phyloP scores from a whole-genome alignment of 176 grass and related monocot genomes.

The Zoysia pacifica region DNA sequence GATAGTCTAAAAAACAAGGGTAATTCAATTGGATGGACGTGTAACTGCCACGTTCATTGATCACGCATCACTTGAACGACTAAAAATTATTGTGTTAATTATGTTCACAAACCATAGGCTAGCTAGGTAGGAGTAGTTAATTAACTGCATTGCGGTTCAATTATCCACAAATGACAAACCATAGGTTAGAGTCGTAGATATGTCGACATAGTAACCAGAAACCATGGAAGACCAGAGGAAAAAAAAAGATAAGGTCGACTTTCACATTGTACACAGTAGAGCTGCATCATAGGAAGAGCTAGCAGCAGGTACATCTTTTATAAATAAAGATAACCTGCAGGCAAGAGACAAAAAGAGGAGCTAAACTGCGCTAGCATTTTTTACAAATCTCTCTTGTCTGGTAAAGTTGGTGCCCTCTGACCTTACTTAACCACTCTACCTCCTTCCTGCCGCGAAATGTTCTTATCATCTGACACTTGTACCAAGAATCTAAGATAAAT shows the following conservation, averaged over 20 bases:
- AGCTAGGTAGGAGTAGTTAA: background rate
- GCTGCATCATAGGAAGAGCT: background rate
- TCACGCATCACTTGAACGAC: constrained; percentile 20
- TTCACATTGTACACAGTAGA: background rate
- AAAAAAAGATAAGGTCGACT: background rate
- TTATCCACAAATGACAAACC: background rate
- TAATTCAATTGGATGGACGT: constrained; percentile 1
- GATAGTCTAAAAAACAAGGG: too few species aligned
- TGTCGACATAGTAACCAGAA: background rate
- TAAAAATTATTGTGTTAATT: background rate
- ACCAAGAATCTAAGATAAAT: constrained; percentile 38
- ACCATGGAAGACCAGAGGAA: background rate
- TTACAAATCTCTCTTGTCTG: constrained; percentile 33
- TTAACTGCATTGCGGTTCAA: constrained; percentile 22
- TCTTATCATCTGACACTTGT: constrained; percentile 35
- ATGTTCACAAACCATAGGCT: background rate
- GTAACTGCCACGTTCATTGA: constrained; percentile 31
- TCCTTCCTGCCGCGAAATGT: background rate
- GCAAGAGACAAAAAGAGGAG: constrained; percentile 40
- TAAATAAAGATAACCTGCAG: background rate
- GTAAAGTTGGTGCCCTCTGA: constrained; percentile 40
- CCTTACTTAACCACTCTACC: constrained; percentile 25
- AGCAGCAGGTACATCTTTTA: constrained; percentile 12
- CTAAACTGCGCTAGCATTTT: constrained; percentile 22
- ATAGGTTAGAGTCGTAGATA: background rate